A percentile compares a stretch with the other conserved stretches of the same genome.
Evolutionary conservation across 2,329 filamentous ascomycete genomes (phyloP).

Genomic region (Juglanconis sp.): DNA sequence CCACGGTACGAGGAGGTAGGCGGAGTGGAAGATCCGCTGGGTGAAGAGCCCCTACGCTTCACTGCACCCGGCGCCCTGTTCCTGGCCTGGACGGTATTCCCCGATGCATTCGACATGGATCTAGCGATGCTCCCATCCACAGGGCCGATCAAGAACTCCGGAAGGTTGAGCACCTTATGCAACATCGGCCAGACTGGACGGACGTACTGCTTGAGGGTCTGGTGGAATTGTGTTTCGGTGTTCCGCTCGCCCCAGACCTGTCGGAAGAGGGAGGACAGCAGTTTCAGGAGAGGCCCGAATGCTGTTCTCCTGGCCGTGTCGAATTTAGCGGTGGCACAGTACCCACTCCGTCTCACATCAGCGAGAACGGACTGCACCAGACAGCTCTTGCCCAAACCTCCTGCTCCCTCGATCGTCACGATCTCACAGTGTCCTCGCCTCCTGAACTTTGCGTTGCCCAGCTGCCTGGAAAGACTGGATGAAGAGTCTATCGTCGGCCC

Average conservation of each 20-base stretch:
- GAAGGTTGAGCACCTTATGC: constrained; percentile 58
- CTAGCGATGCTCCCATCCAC: constrained; percentile 36
- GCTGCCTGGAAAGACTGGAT: constrained; percentile 50
- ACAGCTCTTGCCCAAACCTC: constrained; percentile 63
- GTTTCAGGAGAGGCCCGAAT: constrained; percentile 61
- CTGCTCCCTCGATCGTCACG: constrained; percentile 57
- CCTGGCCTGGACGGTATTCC: constrained; percentile 28
- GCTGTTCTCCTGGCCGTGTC: constrained; percentile 59
- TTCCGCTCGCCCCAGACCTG: constrained; percentile 66
- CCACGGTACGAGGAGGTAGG: constrained; percentile 35
- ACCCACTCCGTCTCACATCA: constrained; percentile 59
- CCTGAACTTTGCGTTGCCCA: constrained; percentile 56
- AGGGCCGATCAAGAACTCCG: constrained; percentile 65
- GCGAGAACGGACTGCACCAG: constrained; percentile 61
- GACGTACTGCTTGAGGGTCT: constrained; percentile 58
- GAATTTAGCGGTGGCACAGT: constrained; percentile 65
- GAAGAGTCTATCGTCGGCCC: constrained; percentile 42
- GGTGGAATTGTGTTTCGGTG: constrained; percentile 62
- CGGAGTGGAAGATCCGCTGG: constrained; percentile 30
- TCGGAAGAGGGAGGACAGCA: constrained; percentile 64
- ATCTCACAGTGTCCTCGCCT: constrained; percentile 63
- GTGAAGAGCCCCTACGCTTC: constrained; percentile 48
- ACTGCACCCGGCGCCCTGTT: constrained; percentile 19
- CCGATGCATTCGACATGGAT: constrained; percentile 34
- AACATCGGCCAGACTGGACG: constrained; percentile 58